Evolutionary conservation across 2,329 filamentous ascomycete species (phyloP), one percentile per base, ranked within the genome.

Genomic region (Pseudovirgaria hyperparasitica): DNA sequence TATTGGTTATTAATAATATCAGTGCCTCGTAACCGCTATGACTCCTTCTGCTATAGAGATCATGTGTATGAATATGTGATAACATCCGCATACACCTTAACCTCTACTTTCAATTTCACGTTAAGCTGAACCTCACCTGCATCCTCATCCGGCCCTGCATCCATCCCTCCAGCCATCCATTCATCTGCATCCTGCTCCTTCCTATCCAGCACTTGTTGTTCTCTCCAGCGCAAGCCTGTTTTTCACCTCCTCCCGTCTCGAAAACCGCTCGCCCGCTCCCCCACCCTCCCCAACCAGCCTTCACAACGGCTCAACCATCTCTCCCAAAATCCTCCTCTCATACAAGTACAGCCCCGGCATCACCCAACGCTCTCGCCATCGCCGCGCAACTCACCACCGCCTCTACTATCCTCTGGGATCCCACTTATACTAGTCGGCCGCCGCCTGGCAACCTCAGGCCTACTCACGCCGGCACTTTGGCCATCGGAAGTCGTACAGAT

Each of bases 361-460:
- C 37, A 22, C 37, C 40, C 18, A 37, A 41, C 22, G 51, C 48
- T 22, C 46, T 60, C 31, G 50, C 43, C 35, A 59, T 63, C 32
- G 58, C 58, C 23, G 46, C 43, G 35, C 51, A 60, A 37, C 50
- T 66, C 36, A 63, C 57, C 12, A 64, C 61, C 26, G 59, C 62
- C n/a, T 48, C 55, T 36, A 54, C 51, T 32, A 58, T 62, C 33
- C 61, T 66, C 41, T 66, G 60, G 57, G 58, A 65, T 40, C 56
- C 58, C 30, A 52, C 50, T 29, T 62, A 55, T 43, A 63, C 60
- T 19, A 48, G 50, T 20, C 53, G 58, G 26, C 56, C 60, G 33
- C 60, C 58, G 28, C 57, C 57, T 23, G 52, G 55, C 30, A 52
- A 45, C 25, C 55, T 65, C 29, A 47, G 49, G 27, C 61, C 62